Percentiles rank a stretch among this genome's conserved stretches.
phyloP scores from a whole-genome alignment of 2,329 filamentous ascomycete species.

The Fusarium floridanum region DNA sequence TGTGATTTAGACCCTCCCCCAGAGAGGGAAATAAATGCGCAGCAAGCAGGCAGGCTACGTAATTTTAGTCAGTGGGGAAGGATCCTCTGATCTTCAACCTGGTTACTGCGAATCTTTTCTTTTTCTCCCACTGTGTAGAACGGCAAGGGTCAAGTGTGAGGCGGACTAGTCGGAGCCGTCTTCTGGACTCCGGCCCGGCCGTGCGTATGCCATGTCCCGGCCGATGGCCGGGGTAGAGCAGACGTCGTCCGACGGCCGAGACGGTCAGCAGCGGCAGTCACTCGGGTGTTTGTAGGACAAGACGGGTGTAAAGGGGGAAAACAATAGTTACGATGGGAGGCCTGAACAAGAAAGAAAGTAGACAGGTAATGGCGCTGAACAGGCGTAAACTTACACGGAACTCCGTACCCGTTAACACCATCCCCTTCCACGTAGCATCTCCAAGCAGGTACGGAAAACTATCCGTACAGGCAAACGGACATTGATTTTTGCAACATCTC shows the following conservation, averaged over 20 bases:
- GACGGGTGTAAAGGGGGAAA: not conserved
- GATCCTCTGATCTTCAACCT: slow-evolving; percentile 28
- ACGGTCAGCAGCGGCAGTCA: slow-evolving; percentile 19
- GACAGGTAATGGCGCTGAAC: slow-evolving; percentile 10
- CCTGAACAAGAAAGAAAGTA: not conserved
- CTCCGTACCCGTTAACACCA: not conserved
- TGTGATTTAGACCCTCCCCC: slow-evolving; percentile 10
- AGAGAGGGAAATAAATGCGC: slow-evolving; percentile 13
- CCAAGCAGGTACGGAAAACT: slow-evolving; percentile 1
- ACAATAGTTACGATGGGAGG: not conserved
- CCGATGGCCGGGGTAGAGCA: slow-evolving; percentile 10
- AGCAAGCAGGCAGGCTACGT: slow-evolving; percentile 16
- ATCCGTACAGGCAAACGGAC: not conserved
- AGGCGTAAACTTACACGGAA: slow-evolving; percentile 14
- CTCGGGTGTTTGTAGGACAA: not conserved
- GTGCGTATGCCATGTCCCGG: slow-evolving; percentile 1
- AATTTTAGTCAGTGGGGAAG: slow-evolving; percentile 22
- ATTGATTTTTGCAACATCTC: slow-evolving; percentile 6
- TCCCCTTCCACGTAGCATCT: slow-evolving; percentile 6
- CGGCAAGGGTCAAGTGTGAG: slow-evolving; percentile 4
- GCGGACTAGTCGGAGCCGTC: slow-evolving; percentile 29
- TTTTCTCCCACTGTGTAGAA: slow-evolving; percentile 29
- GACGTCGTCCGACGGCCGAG: slow-evolving; percentile 25
- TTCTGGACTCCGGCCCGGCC: slow-evolving; percentile 39
- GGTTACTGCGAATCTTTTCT: slow-evolving; percentile 4